A percentile compares a stretch with the other conserved stretches of the same genome.
These are phyloP conservation scores for Fusarium vanettenii DNA, from an alignment of 2,329 filamentous ascomycete species.

Conservation along the genomic window DNA sequence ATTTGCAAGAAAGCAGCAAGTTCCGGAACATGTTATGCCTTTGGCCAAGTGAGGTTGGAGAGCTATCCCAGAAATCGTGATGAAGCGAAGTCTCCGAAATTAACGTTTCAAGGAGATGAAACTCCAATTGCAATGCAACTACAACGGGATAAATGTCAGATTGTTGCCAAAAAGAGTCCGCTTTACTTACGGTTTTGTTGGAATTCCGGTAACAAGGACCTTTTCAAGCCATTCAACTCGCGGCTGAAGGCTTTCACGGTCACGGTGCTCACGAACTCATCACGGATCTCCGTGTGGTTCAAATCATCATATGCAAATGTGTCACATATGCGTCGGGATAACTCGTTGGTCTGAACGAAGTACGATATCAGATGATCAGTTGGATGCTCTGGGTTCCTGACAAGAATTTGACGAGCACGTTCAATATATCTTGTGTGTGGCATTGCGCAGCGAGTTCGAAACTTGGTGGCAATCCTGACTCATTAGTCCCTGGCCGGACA, in stretches of 20 bases:
- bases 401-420: not conserved
- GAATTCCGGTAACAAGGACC: not conserved
- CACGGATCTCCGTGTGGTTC: not conserved
- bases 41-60: no score
- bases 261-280: not conserved
- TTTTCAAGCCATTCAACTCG: not conserved
- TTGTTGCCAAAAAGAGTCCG: not conserved
- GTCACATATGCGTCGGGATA: not conserved
- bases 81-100: not conserved
- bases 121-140: not conserved
- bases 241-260: not conserved
- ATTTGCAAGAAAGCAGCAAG: not conserved
- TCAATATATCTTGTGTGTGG: constrained; percentile 2
- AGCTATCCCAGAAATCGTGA: not conserved
- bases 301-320: not conserved
- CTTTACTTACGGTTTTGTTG: not conserved
- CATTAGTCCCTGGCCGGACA: not conserved
- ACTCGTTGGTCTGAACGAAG: not conserved
- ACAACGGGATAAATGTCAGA: not conserved
- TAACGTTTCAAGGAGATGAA: not conserved
- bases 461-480: constrained; percentile 1
- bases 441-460: not conserved
- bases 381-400: not conserved
- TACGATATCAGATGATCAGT: not conserved
- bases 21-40: not conserved